Evolutionary conservation across 208 protist genomes (phyloP), one percentile per base, ranked within the genome.

Genomic region (Perkinsela sp.): DNA sequence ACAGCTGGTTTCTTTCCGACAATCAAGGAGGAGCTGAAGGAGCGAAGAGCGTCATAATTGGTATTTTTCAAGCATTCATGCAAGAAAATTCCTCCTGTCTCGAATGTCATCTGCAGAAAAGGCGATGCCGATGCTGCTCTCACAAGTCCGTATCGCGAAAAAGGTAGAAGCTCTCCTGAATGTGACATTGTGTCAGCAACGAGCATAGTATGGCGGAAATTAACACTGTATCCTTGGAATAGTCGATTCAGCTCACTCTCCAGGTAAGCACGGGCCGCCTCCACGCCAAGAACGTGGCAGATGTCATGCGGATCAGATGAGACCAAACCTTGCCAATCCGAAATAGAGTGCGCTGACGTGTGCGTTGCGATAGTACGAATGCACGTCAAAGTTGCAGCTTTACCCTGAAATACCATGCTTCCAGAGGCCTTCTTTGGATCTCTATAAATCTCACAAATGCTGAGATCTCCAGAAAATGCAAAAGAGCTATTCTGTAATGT

Each of bases 51-150:
- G 67, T 92, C 87, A 6, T 78, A 71, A 31, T 90, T 69, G 30
- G 85, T 83, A 32, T 79, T 80, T 29, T 78, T 89, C 28, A 92
- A 69, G 1, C 85, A 83, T 6, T 75, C 87, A 78, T 90, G 82
- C 69, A 92, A 72, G 75, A 89, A 92, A 16, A 76, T 76, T 75
- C 80, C 81, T 29, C 85, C 85, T 29, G 83, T 87, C 30, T 83
- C 87, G 77, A 90, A 92, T 0, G 87, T 90, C 87, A 92, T 90
- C 72, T 92, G 87, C 72, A 90, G 89, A 22, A 92, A 78, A 67
- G 87, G 87, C 40, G 82, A 89, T 31, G 83, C 82, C 74, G 84
- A 87, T 48, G 81, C 79, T 0, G 82, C 78, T 71, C 89, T 87
- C 66, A 90, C 83, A 67, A 85, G 85, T 6, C 80, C 90, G 71